phyloP scores from a whole-genome alignment of 139 green algal species.

The Dunaliella sp. region DNA sequence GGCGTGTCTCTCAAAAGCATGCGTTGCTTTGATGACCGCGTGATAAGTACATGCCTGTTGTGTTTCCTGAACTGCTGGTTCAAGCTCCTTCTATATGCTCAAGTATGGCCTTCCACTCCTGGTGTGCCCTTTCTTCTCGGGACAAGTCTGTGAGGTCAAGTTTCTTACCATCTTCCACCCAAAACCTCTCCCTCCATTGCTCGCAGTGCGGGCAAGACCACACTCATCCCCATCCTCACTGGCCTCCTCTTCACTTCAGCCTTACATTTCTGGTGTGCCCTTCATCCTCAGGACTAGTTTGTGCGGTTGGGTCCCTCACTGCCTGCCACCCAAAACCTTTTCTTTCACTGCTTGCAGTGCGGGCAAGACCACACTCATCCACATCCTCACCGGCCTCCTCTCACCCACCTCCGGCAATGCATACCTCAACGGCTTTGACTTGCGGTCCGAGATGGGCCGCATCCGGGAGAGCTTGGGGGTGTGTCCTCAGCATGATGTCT shows the following conservation, averaged over 20 bases:
- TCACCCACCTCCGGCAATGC: conserved; percentile 54
- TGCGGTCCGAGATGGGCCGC: conserved; percentile 21
- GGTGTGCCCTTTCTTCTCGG: too few species aligned
- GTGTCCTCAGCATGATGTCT: conserved; percentile 86
- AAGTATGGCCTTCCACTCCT: too few species aligned
- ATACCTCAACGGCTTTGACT: conserved; percentile 33
- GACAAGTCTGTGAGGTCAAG: too few species aligned
- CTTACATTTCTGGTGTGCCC: too few species aligned
- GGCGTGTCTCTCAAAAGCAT: too few species aligned
- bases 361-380: conserved; percentile 79
- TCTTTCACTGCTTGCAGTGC: neutral
- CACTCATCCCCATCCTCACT: conserved; percentile 71
- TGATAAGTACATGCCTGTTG: too few species aligned
- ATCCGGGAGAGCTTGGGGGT: conserved; percentile 42
- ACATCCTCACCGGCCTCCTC: conserved; percentile 71
- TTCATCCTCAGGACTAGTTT: neutral
- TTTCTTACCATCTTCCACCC: too few species aligned
- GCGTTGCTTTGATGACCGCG: too few species aligned
- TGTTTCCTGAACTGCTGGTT: too few species aligned
- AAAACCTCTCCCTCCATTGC: too few species aligned
- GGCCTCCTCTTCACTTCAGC: conserved; percentile 61
- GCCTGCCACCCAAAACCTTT: neutral
- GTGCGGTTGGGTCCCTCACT: too few species aligned
- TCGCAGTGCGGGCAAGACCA: conserved; percentile 65
- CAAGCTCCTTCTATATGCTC: too few species aligned